Base-by-base conservation (phyloP, 176 grass and related monocot genomes). In the Leersia perrieri region DNA sequence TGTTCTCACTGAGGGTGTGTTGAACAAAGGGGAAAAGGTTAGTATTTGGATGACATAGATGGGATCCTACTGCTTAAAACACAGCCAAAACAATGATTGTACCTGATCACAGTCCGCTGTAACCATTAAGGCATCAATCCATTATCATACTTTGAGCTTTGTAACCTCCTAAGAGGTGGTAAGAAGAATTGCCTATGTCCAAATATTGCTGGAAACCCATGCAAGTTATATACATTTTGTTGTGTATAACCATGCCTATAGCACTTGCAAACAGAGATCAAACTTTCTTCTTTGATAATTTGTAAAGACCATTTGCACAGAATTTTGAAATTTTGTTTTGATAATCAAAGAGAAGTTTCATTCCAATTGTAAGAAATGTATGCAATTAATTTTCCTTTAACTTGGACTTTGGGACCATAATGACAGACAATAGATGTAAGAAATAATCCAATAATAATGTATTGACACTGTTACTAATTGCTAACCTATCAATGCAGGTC, bases 401-500 rank as follows among this genome's bases (percentile, higher is more conserved):
- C 26, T 49, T 72, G 27, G 69, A 49, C 9, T 47, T 74, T 80
- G 34, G 11, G 62, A 53, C 5, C 10, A 26, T 18, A 63, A 51
- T 60, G 15, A 29, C 63, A 68, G 31, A 68, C 63, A 11, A n/a
- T 78, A 55, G 16, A 35, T 82, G 72, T 5, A 61, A 65, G 11
- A 23, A n/a, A 69, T 60, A 11, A 75, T 51, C 11, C 69, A 23
- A 70, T 61, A 30, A 45, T 33, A 60, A 11, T 68, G n/a, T 22
- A 60, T 7, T 79, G 62, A 11, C 14, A 79, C 36, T 62, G 29
- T 60, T 88, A 36, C 60, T 79, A 39, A 79, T 31, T 41, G 20
- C 75, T 89, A 72, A 71, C n/a, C 64, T 62, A 83, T 58, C n/a
- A 58, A 58, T 89, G 33, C 84, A 98, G 95, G 60, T 85, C 90